A percentile compares a stretch with the other conserved stretches of the same genome.
Evolutionary conservation across 495 filamentous ascomycete species (phyloP).

Genomic region (Penicillium soppii): DNA sequence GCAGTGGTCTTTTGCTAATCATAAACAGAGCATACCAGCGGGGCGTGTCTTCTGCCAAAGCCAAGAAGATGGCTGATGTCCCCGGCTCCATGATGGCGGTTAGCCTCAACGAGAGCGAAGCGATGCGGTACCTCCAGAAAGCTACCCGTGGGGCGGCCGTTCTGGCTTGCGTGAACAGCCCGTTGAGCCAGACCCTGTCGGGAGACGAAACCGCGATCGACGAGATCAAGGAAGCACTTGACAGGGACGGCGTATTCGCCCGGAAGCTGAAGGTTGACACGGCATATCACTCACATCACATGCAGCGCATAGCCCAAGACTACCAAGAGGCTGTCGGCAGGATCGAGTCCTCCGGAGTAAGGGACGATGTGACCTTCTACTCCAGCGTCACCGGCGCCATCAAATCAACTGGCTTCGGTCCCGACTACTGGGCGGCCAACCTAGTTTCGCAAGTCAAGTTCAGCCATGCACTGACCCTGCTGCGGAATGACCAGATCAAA

Average conservation of each 20-base stretch:
- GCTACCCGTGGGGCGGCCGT: slow-evolving; percentile 8
- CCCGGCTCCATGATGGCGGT: slow-evolving; percentile 37
- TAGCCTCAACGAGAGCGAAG: slow-evolving; percentile 24
- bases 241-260: slow-evolving; percentile 30
- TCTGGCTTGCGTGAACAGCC: slow-evolving; percentile 57
- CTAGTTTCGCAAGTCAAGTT: slow-evolving; percentile 20
- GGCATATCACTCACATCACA: slow-evolving; percentile 48
- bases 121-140: slow-evolving; percentile 19
- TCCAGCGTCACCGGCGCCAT: slow-evolving; percentile 32
- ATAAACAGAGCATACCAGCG: no score
- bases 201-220: slow-evolving; percentile 33
- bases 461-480: slow-evolving; percentile 12
- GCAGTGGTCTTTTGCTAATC: no score
- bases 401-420: slow-evolving; percentile 19
- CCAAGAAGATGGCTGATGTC: no score
- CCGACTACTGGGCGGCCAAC: slow-evolving; percentile 44
- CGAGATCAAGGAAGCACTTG: slow-evolving; percentile 25
- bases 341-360: slow-evolving; percentile 12
- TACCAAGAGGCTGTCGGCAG: slow-evolving; percentile 29
- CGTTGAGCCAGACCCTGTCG: slow-evolving; percentile 58
- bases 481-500: slow-evolving; percentile 4
- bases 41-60: no score
- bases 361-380: slow-evolving; percentile 28
- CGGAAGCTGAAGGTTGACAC: slow-evolving; percentile 40
- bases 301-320: slow-evolving; percentile 30